phyloP scores from a whole-genome alignment of 176 grass and related monocot species.

The Carex myosuroides region DNA sequence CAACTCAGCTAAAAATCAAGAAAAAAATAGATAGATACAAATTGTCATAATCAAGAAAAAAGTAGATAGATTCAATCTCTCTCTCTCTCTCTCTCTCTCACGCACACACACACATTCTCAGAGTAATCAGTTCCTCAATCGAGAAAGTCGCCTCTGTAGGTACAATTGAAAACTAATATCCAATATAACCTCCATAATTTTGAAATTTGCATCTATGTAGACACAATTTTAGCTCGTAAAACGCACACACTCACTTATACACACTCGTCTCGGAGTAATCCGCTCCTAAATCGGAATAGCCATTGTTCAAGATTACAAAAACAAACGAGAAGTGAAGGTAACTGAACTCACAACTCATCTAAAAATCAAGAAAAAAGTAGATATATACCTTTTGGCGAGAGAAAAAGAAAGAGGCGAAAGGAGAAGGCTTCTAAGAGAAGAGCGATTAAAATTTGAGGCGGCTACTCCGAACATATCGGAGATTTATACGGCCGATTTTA shows the following conservation, averaged over 20 bases:
- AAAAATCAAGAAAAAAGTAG: neutral
- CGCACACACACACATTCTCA: neutral
- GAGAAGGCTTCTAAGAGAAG: neutral
- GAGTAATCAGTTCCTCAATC: neutral
- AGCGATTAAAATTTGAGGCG: neutral
- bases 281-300: neutral
- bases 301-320: neutral
- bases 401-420: conserved; percentile 6
- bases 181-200: neutral
- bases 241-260: neutral
- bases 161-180: neutral
- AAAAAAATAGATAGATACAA: too few relatives aligned
- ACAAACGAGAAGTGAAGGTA: neutral
- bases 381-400: neutral
- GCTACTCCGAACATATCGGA: neutral
- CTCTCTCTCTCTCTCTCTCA: too few relatives aligned
- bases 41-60: too few relatives aligned
- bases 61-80: neutral
- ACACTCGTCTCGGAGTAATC: too few relatives aligned
- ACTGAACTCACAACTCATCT: neutral
- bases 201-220: too few relatives aligned
- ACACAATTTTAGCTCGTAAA: neutral
- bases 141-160: neutral
- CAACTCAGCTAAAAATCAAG: neutral
- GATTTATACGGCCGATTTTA: neutral